These are phyloP conservation scores for Auriculariales sp. DNA, from an alignment of 768 basidiomycete species.

Conservation along the genomic window DNA sequence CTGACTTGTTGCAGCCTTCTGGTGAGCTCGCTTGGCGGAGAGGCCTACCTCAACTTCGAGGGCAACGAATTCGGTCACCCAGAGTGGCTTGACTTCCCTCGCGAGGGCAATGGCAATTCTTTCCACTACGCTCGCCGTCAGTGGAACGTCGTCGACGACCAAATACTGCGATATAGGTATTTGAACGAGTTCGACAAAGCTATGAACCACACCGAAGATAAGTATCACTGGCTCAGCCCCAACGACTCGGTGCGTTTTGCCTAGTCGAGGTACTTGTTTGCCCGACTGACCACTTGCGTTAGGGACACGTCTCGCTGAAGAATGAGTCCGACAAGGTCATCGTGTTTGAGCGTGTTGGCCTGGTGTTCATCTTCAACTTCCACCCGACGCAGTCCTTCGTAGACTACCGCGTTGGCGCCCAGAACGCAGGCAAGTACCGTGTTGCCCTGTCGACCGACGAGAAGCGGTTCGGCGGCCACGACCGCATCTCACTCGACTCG, in stretches of 20 bases:
- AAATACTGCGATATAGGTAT: conserved; percentile 77
- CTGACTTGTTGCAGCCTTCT: conserved; percentile 41
- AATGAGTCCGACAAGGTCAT: conserved; percentile 86
- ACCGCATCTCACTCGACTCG: conserved; percentile 49
- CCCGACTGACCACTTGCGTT: conserved; percentile 3
- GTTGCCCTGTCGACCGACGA: conserved; percentile 78
- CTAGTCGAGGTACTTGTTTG: no score
- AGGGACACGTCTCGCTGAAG: conserved; percentile 91
- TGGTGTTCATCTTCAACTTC: conserved; percentile 97
- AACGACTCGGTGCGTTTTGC: no score
- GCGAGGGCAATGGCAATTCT: conserved; percentile 87
- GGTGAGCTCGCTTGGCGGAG: conserved; percentile 86
- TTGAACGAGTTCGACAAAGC: conserved; percentile 85
- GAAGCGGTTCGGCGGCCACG: conserved; percentile 79
- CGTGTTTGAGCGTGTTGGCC: conserved; percentile 84
- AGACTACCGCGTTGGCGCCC: conserved; percentile 88
- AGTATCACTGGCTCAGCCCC: conserved; percentile 75
- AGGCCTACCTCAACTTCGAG: conserved; percentile 96
- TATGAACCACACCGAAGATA: conserved; percentile 78
- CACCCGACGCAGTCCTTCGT: conserved; percentile 80
- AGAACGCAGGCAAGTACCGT: conserved; percentile 71
- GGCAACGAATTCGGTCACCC: conserved; percentile 98
- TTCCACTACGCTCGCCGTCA: conserved; percentile 96
- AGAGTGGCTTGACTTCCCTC: conserved; percentile 99
- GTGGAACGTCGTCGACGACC: conserved; percentile 89